Evolutionary conservation across 75 land plant species (phyloP).

Genomic region (Cupressus sempervirens): DNA sequence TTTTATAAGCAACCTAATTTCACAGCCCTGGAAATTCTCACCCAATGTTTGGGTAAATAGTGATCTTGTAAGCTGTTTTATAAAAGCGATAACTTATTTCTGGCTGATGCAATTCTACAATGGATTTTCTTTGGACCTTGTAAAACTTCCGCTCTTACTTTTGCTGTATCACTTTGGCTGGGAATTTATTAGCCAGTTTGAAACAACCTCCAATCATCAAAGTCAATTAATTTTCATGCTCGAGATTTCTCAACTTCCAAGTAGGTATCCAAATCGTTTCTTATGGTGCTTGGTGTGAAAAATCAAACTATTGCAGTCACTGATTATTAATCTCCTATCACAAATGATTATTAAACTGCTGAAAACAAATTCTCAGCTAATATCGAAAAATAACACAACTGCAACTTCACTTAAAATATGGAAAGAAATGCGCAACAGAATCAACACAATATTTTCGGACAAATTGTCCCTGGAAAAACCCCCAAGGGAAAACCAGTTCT

Average conservation of each 20-base stretch:
- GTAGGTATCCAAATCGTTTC: constrained; percentile 37
- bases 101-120: neutral
- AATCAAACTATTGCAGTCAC: no score
- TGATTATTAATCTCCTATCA: no score
- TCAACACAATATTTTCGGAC: no score
- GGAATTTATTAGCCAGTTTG: constrained; percentile 10
- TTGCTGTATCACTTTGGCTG: constrained; percentile 7
- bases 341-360: no score
- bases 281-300: no score
- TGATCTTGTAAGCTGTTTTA: neutral
- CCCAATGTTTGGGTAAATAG: constrained; percentile 2
- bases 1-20: neutral
- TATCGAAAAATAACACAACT: no score
- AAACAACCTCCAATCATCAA: constrained; percentile 13
- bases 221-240: constrained; percentile 4
- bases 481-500: no score
- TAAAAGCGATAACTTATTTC: neutral
- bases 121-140: neutral
- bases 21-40: constrained; percentile 1
- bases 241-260: constrained; percentile 24
- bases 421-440: no score
- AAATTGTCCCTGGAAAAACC: no score
- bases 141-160: constrained; percentile 7
- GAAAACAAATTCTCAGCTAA: no score
- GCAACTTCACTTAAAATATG: no score